Percentiles rank a stretch among this genome's conserved stretches.
Evolutionary conservation across 495 filamentous ascomycete genomes (phyloP).

Genomic region (Chaetomium cochliodes): DNA sequence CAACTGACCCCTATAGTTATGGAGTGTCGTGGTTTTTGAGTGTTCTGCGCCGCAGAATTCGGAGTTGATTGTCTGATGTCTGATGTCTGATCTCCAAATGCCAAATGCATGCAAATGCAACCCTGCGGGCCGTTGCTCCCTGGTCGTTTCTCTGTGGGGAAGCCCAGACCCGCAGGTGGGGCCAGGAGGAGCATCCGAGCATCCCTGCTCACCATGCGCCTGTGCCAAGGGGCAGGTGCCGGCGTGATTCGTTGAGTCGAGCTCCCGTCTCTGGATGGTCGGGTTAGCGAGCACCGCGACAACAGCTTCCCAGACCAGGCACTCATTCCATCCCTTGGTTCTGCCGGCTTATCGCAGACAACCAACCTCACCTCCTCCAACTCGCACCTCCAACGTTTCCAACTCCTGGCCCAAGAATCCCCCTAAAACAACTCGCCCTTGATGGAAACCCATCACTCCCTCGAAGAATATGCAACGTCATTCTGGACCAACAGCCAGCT

Average conservation of each 20-base stretch:
- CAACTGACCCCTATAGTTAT: too few relatives aligned
- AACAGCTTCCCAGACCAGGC: neutral
- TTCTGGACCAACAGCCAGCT: slow-evolving; percentile 11
- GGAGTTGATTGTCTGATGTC: neutral
- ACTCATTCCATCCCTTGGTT: slow-evolving; percentile 1
- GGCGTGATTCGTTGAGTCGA: neutral
- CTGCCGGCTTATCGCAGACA: slow-evolving; percentile 6
- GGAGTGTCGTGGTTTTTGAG: too few relatives aligned
- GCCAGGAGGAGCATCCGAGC: neutral
- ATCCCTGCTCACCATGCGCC: neutral
- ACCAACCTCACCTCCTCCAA: neutral
- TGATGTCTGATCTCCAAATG: neutral
- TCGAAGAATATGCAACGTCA: slow-evolving; percentile 14
- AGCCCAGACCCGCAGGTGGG: neutral
- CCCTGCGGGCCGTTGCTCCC: neutral
- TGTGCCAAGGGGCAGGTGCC: neutral
- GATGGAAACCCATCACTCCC: slow-evolving; percentile 18
- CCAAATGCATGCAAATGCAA: neutral
- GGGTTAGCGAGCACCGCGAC: neutral
- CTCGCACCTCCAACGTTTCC: neutral
- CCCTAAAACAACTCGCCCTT: slow-evolving; percentile 11
- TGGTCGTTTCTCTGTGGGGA: neutral
- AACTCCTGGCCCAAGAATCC: neutral
- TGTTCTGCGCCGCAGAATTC: neutral
- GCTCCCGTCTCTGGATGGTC: neutral